Percentiles rank a stretch among this genome's conserved stretches.
phyloP scores from a whole-genome alignment of 2,329 filamentous ascomycete species.

The Cladosporium phlei region DNA sequence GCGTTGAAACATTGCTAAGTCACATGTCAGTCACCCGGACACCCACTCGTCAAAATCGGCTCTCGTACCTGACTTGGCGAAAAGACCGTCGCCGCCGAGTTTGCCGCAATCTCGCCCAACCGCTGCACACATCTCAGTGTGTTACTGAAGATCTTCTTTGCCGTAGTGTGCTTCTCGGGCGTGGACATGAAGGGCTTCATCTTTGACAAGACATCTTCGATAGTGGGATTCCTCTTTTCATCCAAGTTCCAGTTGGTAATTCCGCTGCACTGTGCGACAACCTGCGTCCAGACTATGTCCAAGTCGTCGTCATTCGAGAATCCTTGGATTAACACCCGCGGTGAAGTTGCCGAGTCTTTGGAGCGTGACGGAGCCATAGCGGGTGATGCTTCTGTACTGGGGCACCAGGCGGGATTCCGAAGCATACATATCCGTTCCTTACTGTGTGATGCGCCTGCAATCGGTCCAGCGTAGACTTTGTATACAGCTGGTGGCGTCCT shows the following conservation, averaged over 20 bases:
- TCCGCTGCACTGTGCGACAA: background rate
- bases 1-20: slow-evolving; percentile 16
- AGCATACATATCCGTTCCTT: too few species aligned
- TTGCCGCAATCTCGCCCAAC: background rate
- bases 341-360: too few species aligned
- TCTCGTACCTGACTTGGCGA: background rate
- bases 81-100: background rate
- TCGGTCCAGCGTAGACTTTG: too few species aligned
- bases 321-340: too few species aligned
- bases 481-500: too few species aligned
- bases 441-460: too few species aligned
- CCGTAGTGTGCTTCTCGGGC: slow-evolving; percentile 3
- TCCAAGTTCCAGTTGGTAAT: slow-evolving; percentile 8
- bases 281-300: background rate
- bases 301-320: background rate
- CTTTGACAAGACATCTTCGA: slow-evolving; percentile 11
- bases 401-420: too few species aligned
- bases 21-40: slow-evolving; percentile 6
- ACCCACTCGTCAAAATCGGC: slow-evolving; percentile 9
- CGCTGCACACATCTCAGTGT: background rate
- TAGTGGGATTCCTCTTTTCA: background rate
- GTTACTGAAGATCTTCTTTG: slow-evolving; percentile 11
- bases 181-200: slow-evolving; percentile 4
- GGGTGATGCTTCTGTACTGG: too few species aligned
- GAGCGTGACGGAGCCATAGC: too few species aligned